Conservation (phyloP, 306 rosid species). For the Glycine soja region DNA sequence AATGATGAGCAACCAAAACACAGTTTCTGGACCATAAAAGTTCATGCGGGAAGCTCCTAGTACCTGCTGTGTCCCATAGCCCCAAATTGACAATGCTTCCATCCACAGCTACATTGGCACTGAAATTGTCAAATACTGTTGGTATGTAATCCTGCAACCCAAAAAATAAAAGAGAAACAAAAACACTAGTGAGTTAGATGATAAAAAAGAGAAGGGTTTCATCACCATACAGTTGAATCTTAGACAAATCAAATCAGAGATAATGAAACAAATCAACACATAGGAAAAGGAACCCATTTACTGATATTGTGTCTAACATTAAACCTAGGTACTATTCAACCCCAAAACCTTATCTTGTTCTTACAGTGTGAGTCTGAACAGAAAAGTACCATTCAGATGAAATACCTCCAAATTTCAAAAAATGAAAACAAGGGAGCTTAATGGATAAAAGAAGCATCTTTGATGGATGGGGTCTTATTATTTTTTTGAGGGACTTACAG, state of each 20-base stretch:
- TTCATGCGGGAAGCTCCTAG: constrained; percentile 11
- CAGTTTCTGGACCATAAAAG: constrained; percentile 26
- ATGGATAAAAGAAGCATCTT: constrained; percentile 18
- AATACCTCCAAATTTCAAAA: constrained; percentile 27
- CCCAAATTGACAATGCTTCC: constrained; percentile 93
- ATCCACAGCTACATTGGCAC: constrained; percentile 97
- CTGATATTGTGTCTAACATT: neutral
- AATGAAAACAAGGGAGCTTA: neutral
- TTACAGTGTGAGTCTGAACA: neutral
- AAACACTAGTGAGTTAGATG: constrained; percentile 7
- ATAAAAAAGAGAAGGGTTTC: constrained; percentile 6
- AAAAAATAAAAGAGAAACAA: neutral
- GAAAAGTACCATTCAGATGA: constrained; percentile 13
- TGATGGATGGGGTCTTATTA: constrained; percentile 17
- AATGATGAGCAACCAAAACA: constrained; percentile 5
- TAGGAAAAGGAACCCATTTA: constrained; percentile 4
- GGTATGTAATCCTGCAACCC: constrained; percentile 85
- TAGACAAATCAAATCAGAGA: constrained; percentile 20
- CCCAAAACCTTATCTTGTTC: constrained; percentile 14
- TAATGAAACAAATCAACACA: constrained; percentile 3
- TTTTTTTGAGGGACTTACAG: constrained; percentile 57
- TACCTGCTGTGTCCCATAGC: constrained; percentile 99
- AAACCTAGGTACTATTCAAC: constrained; percentile 1
- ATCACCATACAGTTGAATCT: constrained; percentile 1
- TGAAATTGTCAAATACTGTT: constrained; percentile 94